These are phyloP conservation scores for Blastobotrys buckinghamii DNA, from an alignment of 1,139 yeast genomes.

Conservation along the genomic window DNA sequence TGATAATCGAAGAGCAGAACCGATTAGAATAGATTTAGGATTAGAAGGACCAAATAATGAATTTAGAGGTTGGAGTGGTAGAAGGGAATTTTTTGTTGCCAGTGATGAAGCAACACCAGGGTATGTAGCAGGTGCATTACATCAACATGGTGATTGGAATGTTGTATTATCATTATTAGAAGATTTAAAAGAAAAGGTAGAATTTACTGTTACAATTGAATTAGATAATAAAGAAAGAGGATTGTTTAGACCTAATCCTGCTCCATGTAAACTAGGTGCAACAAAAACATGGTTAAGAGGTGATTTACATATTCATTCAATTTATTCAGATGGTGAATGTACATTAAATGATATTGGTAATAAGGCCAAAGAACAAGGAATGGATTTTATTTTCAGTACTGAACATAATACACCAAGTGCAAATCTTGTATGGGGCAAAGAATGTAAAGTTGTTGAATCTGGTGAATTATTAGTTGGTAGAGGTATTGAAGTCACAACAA, in stretches of 20 bases:
- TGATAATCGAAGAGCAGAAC: too few species aligned
- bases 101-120: conserved; percentile 16
- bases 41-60: conserved; percentile 12
- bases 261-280: conserved; percentile 4
- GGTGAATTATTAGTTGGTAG: conserved; percentile 14
- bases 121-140: conserved; percentile 15
- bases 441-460: conserved; percentile 5
- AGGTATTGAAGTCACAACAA: conserved; percentile 18
- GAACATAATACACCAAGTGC: conserved; percentile 18
- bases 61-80: conserved; percentile 18
- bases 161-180: conserved; percentile 7
- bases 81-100: conserved; percentile 11
- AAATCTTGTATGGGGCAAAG: conserved; percentile 14
- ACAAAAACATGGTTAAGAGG: conserved; percentile 15
- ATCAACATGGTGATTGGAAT: conserved; percentile 14
- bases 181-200: not conserved
- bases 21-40: conserved; percentile 13
- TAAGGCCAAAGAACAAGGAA: conserved; percentile 5
- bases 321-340: conserved; percentile 15
- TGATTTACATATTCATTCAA: conserved; percentile 17
- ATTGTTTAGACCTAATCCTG: conserved; percentile 11
- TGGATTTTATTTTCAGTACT: conserved; percentile 17
- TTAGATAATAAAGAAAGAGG: conserved; percentile 4
- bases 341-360: conserved; percentile 10
- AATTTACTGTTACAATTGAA: conserved; percentile 3